A percentile compares a stretch with the other conserved stretches of the same genome.
These are phyloP conservation scores for Hemerocallis citrina DNA, from an alignment of 106 monocot species.

Conservation along the genomic window DNA sequence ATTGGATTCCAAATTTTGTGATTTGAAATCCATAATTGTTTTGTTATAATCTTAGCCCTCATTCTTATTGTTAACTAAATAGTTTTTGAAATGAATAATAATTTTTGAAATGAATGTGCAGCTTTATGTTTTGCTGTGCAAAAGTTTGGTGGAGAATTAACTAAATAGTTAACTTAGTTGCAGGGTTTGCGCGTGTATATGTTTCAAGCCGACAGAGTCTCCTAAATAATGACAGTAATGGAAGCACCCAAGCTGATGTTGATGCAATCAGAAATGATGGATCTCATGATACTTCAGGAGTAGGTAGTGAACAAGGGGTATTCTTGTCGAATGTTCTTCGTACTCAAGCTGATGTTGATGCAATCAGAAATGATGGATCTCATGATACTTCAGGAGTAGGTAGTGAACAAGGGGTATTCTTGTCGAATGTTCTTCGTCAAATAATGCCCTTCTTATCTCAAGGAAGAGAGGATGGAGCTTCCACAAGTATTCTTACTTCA, in stretches of 20 bases:
- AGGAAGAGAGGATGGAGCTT: background rate
- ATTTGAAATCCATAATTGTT: no score
- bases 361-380: no score
- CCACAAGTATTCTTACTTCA: constrained; percentile 1
- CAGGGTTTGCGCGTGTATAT: constrained; percentile 8
- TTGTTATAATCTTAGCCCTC: no score
- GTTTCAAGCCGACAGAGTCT: constrained; percentile 10
- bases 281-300: constrained; percentile 17
- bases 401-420: constrained; percentile 28
- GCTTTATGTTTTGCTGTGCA: background rate
- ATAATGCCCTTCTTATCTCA: constrained; percentile 45
- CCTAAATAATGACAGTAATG: constrained; percentile 5
- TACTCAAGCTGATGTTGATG: no score
- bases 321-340: constrained; percentile 30
- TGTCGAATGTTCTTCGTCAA: constrained; percentile 27
- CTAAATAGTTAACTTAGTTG: background rate
- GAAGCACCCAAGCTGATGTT: constrained; percentile 11
- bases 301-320: constrained; percentile 20
- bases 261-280: background rate
- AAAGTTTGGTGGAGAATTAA: background rate
- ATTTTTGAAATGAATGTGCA: no score
- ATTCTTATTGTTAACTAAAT: no score
- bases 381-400: constrained; percentile 14
- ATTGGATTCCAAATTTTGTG: no score
- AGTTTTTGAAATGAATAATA: no score